These are phyloP conservation scores for Akanthomyces uredinophilus DNA, from an alignment of 2,329 filamentous ascomycete genomes.

Conservation along the genomic window DNA sequence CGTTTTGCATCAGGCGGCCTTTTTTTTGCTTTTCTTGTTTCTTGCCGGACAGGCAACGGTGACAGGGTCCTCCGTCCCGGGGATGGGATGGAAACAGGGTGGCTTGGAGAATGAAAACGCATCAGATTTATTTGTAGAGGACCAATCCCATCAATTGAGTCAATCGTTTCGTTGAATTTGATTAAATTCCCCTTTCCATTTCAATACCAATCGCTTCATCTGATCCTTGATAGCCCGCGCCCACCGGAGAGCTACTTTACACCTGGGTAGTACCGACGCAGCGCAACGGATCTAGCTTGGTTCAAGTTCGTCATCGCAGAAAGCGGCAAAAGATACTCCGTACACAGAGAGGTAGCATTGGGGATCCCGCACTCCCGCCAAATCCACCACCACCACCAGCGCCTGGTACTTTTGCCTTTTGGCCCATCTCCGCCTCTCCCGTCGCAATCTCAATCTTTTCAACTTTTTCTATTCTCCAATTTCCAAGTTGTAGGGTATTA, in stretches of 20 bases:
- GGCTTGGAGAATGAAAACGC: background rate
- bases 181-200: no score
- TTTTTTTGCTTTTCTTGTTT: no score
- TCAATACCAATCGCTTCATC: background rate
- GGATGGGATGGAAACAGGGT: background rate
- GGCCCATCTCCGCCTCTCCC: slow-evolving; percentile 10
- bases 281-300: background rate
- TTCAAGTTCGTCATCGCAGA: slow-evolving; percentile 1
- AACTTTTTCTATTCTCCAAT: background rate
- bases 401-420: slow-evolving; percentile 9
- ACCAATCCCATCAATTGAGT: background rate
- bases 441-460: background rate
- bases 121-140: background rate
- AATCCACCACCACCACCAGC: background rate
- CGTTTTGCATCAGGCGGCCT: background rate
- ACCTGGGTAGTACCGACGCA: background rate
- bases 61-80: background rate
- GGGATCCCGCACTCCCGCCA: no score
- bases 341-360: background rate
- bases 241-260: background rate
- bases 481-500: background rate
- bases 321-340: background rate
- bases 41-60: background rate
- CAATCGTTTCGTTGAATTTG: no score
- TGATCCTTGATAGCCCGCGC: background rate